A percentile compares a stretch with the other conserved stretches of the same genome.
These are phyloP conservation scores for Monilinia fructigena DNA, from an alignment of 2,329 filamentous ascomycete genomes.

Conservation along the genomic window DNA sequence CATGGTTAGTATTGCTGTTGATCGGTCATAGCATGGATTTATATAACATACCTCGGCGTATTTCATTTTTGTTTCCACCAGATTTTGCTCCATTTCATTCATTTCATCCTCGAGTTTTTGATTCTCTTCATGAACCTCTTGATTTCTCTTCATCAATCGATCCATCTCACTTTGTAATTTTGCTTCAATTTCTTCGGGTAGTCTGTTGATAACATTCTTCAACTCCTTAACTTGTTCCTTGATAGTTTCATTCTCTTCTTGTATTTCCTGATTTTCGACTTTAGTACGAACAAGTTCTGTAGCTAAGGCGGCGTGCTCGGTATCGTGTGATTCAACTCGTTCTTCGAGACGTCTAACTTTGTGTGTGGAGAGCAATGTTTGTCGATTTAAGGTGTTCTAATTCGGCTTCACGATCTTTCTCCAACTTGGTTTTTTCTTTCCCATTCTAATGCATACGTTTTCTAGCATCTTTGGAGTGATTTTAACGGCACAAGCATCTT, in stretches of 20 bases:
- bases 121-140: conserved; percentile 93
- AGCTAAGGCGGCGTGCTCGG: conserved; percentile 85
- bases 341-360: conserved; percentile 85
- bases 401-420: conserved; percentile 81
- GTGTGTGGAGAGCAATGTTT: conserved; percentile 64
- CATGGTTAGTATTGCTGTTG: conserved; percentile 25
- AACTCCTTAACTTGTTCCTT: conserved; percentile 83
- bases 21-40: conserved; percentile 16
- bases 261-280: conserved; percentile 86
- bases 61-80: conserved; percentile 92
- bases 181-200: conserved; percentile 83
- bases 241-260: conserved; percentile 85
- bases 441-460: conserved; percentile 79
- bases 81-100: conserved; percentile 84
- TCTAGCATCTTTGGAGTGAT: conserved; percentile 81
- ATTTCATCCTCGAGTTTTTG: conserved; percentile 83
- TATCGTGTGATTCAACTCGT: conserved; percentile 81
- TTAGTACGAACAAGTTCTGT: conserved; percentile 90
- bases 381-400: conserved; percentile 68
- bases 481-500: conserved; percentile 85
- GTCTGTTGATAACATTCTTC: conserved; percentile 80
- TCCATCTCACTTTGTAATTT: conserved; percentile 83
- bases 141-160: conserved; percentile 85
- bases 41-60: conserved; percentile 80
- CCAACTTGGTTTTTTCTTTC: conserved; percentile 79